phyloP scores from a whole-genome alignment of 2,329 filamentous ascomycete species.

The Apiospora koreana region DNA sequence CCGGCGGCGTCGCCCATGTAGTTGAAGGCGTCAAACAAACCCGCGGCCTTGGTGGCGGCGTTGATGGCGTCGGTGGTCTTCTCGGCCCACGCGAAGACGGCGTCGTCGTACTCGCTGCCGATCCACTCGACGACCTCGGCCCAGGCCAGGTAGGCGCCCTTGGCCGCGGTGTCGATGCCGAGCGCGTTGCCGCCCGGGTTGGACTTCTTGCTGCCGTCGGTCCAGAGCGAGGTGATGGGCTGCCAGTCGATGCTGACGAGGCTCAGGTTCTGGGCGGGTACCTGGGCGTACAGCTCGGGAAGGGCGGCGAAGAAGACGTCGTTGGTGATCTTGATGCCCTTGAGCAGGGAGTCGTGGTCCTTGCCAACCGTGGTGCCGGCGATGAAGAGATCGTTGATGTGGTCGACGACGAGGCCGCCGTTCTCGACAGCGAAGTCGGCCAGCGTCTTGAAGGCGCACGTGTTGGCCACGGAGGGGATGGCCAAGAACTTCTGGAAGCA shows the following conservation, averaged over 20 bases:
- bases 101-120: constrained; percentile 26
- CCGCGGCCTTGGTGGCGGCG: constrained; percentile 28
- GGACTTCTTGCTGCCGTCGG: constrained; percentile 26
- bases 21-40: constrained; percentile 40
- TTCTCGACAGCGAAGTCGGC: constrained; percentile 33
- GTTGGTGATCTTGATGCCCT: constrained; percentile 24
- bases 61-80: constrained; percentile 24
- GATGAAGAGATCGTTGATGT: constrained; percentile 39
- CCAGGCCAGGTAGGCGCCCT: constrained; percentile 27
- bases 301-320: constrained; percentile 24
- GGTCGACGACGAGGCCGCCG: constrained; percentile 32
- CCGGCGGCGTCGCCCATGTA: constrained; percentile 40
- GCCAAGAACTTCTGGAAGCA: constrained; percentile 37
- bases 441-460: constrained; percentile 36
- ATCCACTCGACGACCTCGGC: constrained; percentile 28
- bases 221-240: constrained; percentile 34
- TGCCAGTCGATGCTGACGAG: constrained; percentile 30
- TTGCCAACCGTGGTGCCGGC: constrained; percentile 33
- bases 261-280: constrained; percentile 21
- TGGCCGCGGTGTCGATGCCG: constrained; percentile 31
- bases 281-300: constrained; percentile 20
- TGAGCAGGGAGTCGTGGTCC: constrained; percentile 21
- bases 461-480: constrained; percentile 34
- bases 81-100: constrained; percentile 24
- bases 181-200: constrained; percentile 37